phyloP scores from a whole-genome alignment of 2,329 filamentous ascomycete species.

The Epichloe bromicola region DNA sequence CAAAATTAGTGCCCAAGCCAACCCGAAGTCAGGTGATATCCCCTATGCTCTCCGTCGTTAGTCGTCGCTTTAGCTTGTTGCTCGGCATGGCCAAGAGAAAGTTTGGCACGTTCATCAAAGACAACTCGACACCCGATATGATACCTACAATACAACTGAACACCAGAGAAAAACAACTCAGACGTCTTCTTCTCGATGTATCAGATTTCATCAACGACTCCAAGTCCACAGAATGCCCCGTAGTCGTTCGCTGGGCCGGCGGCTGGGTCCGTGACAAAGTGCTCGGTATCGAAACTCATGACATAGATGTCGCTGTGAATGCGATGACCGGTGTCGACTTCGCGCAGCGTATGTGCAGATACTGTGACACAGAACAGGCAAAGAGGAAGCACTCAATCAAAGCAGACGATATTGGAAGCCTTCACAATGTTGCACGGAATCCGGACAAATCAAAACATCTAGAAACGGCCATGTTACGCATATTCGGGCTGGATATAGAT shows the following conservation, averaged over 20 bases:
- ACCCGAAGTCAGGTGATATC: no score
- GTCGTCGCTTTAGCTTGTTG: neutral
- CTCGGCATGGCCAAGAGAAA: slow-evolving; percentile 5
- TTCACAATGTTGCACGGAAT: slow-evolving; percentile 8
- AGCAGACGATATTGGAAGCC: slow-evolving; percentile 1
- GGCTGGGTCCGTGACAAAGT: slow-evolving; percentile 84
- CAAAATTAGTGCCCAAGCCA: no score
- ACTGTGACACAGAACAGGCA: slow-evolving; percentile 34
- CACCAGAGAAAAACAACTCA: slow-evolving; percentile 57
- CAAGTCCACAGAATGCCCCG: slow-evolving; percentile 35
- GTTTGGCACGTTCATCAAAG: slow-evolving; percentile 11
- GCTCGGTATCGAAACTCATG: slow-evolving; percentile 56
- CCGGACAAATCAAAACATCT: slow-evolving; percentile 9
- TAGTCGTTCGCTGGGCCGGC: slow-evolving; percentile 65
- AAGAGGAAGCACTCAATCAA: slow-evolving; percentile 4
- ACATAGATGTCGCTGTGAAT: slow-evolving; percentile 80
- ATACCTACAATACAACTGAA: slow-evolving; percentile 41
- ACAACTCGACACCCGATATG: slow-evolving; percentile 6
- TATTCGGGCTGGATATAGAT: slow-evolving; percentile 32
- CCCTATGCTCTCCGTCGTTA: neutral
- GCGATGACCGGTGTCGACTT: slow-evolving; percentile 72
- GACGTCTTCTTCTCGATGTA: slow-evolving; percentile 70
- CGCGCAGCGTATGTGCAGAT: slow-evolving; percentile 53
- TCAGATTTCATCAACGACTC: slow-evolving; percentile 45
- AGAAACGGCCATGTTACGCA: slow-evolving; percentile 8